Percentiles rank a stretch among this genome's conserved stretches.
Conservation (phyloP, 305 asterid species). For the Fraxinus latifolia region DNA sequence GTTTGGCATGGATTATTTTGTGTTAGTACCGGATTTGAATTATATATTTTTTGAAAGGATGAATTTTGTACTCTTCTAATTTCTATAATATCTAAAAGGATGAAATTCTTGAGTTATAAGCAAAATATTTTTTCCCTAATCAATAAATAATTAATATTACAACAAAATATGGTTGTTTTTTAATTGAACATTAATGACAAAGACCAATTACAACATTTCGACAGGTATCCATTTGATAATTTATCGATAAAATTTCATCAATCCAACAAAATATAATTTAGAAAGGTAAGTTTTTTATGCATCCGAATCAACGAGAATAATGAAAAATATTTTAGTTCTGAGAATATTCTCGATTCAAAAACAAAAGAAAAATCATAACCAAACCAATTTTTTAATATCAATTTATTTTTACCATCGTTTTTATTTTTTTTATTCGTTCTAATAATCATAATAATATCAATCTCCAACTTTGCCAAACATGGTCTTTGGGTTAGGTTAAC, state of each 20-base stretch:
- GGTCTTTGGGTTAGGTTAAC: slow-evolving; percentile 11
- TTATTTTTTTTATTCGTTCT: background rate
- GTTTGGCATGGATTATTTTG: slow-evolving; percentile 21
- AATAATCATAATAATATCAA: background rate
- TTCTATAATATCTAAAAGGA: background rate
- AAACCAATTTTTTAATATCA: background rate
- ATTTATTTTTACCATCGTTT: background rate
- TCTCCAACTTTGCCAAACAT: slow-evolving; percentile 21
- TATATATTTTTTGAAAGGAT: background rate
- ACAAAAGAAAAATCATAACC: background rate
- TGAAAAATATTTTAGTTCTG: background rate
- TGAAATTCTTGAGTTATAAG: background rate
- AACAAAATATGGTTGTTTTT: background rate
- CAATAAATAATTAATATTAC: background rate
- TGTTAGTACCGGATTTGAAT: background rate
- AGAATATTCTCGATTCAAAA: background rate
- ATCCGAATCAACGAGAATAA: background rate
- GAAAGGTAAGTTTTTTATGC: background rate
- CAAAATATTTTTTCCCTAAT: background rate
- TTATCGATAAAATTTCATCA: background rate
- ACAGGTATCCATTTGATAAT: background rate
- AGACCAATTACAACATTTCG: background rate
- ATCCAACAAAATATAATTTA: background rate
- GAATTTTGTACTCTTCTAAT: background rate
- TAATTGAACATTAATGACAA: background rate